phyloP scores from a whole-genome alignment of 164 flowering plant genomes.

The Chloranthus sessilifolius region DNA sequence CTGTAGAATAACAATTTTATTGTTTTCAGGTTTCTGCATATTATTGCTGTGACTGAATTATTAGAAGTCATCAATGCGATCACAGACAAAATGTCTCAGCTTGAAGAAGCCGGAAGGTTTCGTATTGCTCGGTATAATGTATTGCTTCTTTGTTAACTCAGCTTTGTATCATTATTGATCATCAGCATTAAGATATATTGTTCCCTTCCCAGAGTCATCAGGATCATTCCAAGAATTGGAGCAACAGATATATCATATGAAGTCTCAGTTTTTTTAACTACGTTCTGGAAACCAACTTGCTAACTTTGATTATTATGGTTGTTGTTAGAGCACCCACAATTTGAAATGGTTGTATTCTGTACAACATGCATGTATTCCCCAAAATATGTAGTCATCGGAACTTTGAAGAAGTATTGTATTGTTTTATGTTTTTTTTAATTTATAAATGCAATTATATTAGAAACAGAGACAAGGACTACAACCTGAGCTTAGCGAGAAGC shows the following conservation, averaged over 20 bases:
- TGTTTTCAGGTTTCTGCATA: slow-evolving; percentile 52
- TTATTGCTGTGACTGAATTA: slow-evolving; percentile 44
- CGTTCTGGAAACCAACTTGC: too few relatives aligned
- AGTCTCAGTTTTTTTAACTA: too few relatives aligned
- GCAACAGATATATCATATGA: slow-evolving; percentile 42
- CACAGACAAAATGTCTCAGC: slow-evolving; percentile 63
- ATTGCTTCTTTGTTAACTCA: slow-evolving; percentile 2
- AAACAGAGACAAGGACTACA: too few relatives aligned
- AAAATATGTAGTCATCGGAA: too few relatives aligned
- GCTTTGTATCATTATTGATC: not conserved
- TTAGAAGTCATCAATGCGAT: slow-evolving; percentile 29
- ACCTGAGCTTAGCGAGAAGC: too few relatives aligned
- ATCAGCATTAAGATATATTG: slow-evolving; percentile 3
- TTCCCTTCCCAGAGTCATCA: slow-evolving; percentile 31
- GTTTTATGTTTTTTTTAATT: too few relatives aligned
- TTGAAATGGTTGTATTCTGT: too few relatives aligned
- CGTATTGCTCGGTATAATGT: slow-evolving; percentile 59
- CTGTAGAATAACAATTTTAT: not conserved
- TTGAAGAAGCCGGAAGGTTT: slow-evolving; percentile 75
- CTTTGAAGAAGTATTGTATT: too few relatives aligned
- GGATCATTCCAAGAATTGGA: slow-evolving; percentile 17
- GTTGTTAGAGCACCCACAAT: too few relatives aligned
- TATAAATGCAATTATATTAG: too few relatives aligned
- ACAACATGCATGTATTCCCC: too few relatives aligned
- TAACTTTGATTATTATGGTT: too few relatives aligned